phyloP scores from a whole-genome alignment of 805 yeast species.

The Metahyphopichia silvanorum region DNA sequence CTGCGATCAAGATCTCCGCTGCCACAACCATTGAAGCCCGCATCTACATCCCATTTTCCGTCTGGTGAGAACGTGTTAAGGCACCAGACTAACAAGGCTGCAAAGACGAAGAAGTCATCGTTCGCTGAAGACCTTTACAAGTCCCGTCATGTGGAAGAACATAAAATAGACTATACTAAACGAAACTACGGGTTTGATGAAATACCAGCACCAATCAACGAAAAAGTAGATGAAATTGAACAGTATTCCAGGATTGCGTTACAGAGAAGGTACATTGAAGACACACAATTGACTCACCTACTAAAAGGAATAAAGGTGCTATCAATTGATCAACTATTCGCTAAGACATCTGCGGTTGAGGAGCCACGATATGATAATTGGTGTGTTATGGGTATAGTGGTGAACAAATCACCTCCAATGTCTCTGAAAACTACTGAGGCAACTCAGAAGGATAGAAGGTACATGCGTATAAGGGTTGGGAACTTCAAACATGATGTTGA shows the following conservation, averaged over 20 bases:
- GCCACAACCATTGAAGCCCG: background rate
- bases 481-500: constrained; percentile 62
- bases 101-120: background rate
- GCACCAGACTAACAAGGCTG: too few species aligned
- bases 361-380: constrained; percentile 76
- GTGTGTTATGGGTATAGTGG: constrained; percentile 72
- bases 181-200: constrained; percentile 23
- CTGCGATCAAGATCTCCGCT: too few species aligned
- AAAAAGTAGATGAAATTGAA: constrained; percentile 18
- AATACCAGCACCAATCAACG: constrained; percentile 7
- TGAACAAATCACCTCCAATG: constrained; percentile 53
- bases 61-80: background rate
- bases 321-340: constrained; percentile 55
- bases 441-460: constrained; percentile 42
- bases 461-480: constrained; percentile 59
- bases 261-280: constrained; percentile 45
- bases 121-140: constrained; percentile 17
- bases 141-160: constrained; percentile 6
- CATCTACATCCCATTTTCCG: too few species aligned
- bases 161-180: constrained; percentile 16
- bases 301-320: constrained; percentile 52
- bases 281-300: constrained; percentile 27
- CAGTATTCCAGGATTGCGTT: constrained; percentile 13
- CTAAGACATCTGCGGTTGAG: constrained; percentile 60
- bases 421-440: constrained; percentile 27